These are phyloP conservation scores for Aspergillus cavernicola DNA, from an alignment of 495 filamentous ascomycete genomes.

Conservation along the genomic window DNA sequence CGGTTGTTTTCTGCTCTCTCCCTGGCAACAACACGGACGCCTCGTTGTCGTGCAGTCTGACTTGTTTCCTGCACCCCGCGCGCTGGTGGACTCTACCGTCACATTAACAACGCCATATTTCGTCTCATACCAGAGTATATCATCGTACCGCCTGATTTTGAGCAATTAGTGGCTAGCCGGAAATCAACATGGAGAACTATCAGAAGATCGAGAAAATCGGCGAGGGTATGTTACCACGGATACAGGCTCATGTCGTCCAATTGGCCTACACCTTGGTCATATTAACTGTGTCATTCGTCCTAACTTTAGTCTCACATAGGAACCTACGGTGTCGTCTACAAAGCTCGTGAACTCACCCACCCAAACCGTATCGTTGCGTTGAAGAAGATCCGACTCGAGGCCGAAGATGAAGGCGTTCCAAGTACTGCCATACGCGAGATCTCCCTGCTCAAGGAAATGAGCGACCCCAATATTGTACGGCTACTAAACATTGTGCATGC, in stretches of 20 bases:
- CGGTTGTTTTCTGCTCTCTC: slow-evolving; percentile 20
- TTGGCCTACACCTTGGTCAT: not conserved
- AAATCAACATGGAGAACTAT: slow-evolving; percentile 88
- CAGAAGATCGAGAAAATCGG: slow-evolving; percentile 99
- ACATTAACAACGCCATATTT: not conserved
- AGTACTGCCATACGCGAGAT: slow-evolving; percentile 97
- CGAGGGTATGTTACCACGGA: slow-evolving; percentile 61
- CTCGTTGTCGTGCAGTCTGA: slow-evolving; percentile 13
- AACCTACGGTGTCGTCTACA: slow-evolving; percentile 92
- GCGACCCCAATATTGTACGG: slow-evolving; percentile 88
- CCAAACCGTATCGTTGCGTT: slow-evolving; percentile 82
- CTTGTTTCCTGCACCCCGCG: slow-evolving; percentile 19
- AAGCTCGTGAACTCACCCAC: slow-evolving; percentile 77
- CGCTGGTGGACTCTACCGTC: slow-evolving; percentile 7
- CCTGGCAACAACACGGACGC: slow-evolving; percentile 15
- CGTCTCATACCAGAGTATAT: not conserved
- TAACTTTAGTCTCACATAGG: slow-evolving; percentile 42
- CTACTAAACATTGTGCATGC: slow-evolving; percentile 94
- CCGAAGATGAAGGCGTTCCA: slow-evolving; percentile 95
- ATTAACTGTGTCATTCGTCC: not conserved
- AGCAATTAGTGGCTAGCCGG: not conserved
- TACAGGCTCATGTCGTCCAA: too few species aligned
- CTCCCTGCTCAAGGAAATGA: slow-evolving; percentile 94
- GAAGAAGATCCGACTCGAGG: slow-evolving; percentile 97
- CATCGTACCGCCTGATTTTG: slow-evolving; percentile 8